Percentiles rank a stretch among this genome's conserved stretches.
phyloP scores from a whole-genome alignment of 768 basidiomycete species.

The Exidia glandulosa region DNA sequence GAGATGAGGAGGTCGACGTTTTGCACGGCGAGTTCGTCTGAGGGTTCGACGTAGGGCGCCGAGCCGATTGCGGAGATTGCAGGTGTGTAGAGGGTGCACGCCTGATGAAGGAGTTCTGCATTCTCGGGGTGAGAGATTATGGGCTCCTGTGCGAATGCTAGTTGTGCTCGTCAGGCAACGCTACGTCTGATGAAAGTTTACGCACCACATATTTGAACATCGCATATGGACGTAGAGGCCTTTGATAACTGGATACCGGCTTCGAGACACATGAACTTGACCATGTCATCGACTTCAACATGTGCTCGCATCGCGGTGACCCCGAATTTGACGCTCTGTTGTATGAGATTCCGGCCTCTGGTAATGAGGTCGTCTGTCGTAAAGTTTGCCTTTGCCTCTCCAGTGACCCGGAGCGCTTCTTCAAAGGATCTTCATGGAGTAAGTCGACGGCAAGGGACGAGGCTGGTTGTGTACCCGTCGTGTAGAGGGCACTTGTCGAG shows the following conservation, averaged over 20 bases:
- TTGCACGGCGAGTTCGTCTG: slow-evolving; percentile 31
- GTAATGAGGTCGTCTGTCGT: slow-evolving; percentile 36
- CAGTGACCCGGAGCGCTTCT: slow-evolving; percentile 45
- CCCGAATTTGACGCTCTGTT: slow-evolving; percentile 48
- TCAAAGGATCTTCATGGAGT: slow-evolving; percentile 33
- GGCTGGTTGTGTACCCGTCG: slow-evolving; percentile 33
- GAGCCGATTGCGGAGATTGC: slow-evolving; percentile 46
- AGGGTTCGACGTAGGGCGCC: slow-evolving; percentile 54
- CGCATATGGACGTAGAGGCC: slow-evolving; percentile 34
- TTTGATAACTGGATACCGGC: slow-evolving; percentile 36
- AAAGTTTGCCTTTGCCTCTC: slow-evolving; percentile 40
- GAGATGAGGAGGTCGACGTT: slow-evolving; percentile 46
- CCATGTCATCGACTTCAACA: slow-evolving; percentile 49
- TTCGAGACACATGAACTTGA: slow-evolving; percentile 44
- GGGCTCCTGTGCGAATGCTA: slow-evolving; percentile 55
- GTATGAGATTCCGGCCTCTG: slow-evolving; percentile 43
- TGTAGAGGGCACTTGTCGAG: slow-evolving; percentile 41
- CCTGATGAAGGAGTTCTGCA: slow-evolving; percentile 32
- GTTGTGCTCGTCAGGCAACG: too few species aligned
- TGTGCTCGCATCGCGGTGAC: slow-evolving; percentile 59
- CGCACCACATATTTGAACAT: slow-evolving; percentile 49
- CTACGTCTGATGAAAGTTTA: too few species aligned
- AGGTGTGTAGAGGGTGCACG: slow-evolving; percentile 21
- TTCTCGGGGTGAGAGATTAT: slow-evolving; percentile 40
- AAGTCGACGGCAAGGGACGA: not conserved